These are phyloP conservation scores for Fusarium setosum DNA, from an alignment of 2,329 filamentous ascomycete species.

Conservation along the genomic window DNA sequence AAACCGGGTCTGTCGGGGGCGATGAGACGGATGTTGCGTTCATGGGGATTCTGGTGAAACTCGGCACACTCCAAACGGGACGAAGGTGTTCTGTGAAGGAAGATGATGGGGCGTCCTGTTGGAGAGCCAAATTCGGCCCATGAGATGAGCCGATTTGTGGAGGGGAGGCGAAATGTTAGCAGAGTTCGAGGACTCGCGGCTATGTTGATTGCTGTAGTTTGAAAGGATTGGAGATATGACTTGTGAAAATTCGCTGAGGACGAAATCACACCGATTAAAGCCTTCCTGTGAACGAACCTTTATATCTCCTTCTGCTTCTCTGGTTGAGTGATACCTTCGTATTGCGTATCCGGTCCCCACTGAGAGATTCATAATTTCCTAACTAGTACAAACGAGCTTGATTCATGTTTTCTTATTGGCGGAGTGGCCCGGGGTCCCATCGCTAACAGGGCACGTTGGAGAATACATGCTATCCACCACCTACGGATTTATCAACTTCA, in stretches of 20 bases:
- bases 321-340: too few relatives aligned
- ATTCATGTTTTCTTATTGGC: neutral
- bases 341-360: too few relatives aligned
- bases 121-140: slow-evolving; percentile 23
- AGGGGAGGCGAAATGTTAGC: slow-evolving; percentile 5
- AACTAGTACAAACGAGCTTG: neutral
- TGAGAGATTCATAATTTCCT: slow-evolving; percentile 5
- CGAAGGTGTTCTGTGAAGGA: slow-evolving; percentile 15
- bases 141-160: slow-evolving; percentile 18
- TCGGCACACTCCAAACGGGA: slow-evolving; percentile 15
- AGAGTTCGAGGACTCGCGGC: neutral
- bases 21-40: slow-evolving; percentile 9
- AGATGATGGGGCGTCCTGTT: slow-evolving; percentile 5
- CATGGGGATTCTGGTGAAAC: slow-evolving; percentile 7
- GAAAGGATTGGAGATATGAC: too few relatives aligned
- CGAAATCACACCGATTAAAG: neutral
- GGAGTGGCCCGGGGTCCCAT: too few relatives aligned
- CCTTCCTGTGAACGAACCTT: too few relatives aligned
- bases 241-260: too few relatives aligned
- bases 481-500: too few relatives aligned
- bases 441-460: too few relatives aligned
- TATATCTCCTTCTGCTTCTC: too few relatives aligned
- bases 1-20: slow-evolving; percentile 16
- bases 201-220: neutral
- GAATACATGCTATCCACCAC: too few relatives aligned